Evolutionary conservation across 2,329 filamentous ascomycete species (phyloP), one percentile per base, ranked within the genome.

Genomic region (Colletotrichum paranaense): DNA sequence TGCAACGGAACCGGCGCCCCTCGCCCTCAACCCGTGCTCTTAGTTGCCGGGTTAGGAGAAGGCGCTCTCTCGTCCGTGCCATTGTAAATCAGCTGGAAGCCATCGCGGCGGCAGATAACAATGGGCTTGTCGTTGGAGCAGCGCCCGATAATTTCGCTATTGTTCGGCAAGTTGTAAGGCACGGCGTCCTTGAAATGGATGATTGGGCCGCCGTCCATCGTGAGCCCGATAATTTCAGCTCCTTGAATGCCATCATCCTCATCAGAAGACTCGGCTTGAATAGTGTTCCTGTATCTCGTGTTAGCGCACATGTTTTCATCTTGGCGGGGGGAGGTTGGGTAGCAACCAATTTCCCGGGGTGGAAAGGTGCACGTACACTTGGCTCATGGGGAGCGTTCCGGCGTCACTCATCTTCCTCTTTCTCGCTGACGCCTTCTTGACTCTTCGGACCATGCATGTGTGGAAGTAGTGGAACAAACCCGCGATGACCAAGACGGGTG

Each of bases 401-500:
- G 72, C 74, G 7, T 80, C 78, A 19, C 77, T 75, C 32, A 77
- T 67, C 5, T 77, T 74, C 30, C 66, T 75, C 16, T 77, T 76
- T 59, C 78, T 79, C 6, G 75, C 73, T 9, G 67, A 75, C n/a
- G 79, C 75, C 52, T 79, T 81, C 74, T 80, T 81, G 26, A 86
- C 77, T 4, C 81, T 80, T 69, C 81, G 82, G 46, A 77, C 79
- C 9, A 81, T 80, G 74, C 79, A 82, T 65, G 82, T 81, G 68
- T 87, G 85, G 58, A 89, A 79, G 52, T 89, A 80, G 77, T 89
- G 84, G 49, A 87, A 84, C 56, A 89, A 76, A 0, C 88, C 88
- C 5, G 88, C 89, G 62, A 90, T 88, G 32, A 91, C 89, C 9
- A 91, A 83, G 2, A 91, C 88, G 0, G 89, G 89, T 0, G 89